These are phyloP conservation scores for Ocimum tenuiflorum DNA, from an alignment of 257 asterid genomes.

Conservation along the genomic window DNA sequence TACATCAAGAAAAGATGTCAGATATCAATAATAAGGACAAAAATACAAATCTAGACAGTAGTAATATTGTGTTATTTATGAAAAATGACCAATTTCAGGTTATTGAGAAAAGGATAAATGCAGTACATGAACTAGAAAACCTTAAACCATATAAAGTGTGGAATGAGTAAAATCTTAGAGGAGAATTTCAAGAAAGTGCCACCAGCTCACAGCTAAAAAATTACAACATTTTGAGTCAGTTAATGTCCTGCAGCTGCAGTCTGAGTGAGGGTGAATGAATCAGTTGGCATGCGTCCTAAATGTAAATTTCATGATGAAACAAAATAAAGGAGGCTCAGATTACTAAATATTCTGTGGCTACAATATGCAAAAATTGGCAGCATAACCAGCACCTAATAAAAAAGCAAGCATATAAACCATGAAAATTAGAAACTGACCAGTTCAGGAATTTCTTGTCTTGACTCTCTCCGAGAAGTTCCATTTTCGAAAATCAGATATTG, in stretches of 20 bases:
- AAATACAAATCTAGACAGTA: no score
- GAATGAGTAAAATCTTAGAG: no score
- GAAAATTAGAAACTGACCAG: conserved; percentile 20
- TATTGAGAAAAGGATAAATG: background rate
- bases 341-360: background rate
- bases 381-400: background rate
- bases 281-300: background rate
- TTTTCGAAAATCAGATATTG: conserved; percentile 21
- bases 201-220: no score
- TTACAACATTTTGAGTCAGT: background rate
- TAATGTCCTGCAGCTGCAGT: background rate
- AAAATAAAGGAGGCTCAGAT: background rate
- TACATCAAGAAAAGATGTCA: no score
- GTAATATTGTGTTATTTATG: no score
- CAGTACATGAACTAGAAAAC: background rate
- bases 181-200: no score
- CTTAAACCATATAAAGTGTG: background rate
- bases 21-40: no score
- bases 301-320: background rate
- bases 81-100: background rate
- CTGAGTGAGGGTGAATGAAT: background rate
- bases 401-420: conserved; percentile 8
- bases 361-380: background rate
- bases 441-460: conserved; percentile 21
- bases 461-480: conserved; percentile 22